Percentiles rank a stretch among this genome's conserved stretches.
Conservation (phyloP, 2,329 filamentous ascomycete genomes). For the Westerdykella sp. region DNA sequence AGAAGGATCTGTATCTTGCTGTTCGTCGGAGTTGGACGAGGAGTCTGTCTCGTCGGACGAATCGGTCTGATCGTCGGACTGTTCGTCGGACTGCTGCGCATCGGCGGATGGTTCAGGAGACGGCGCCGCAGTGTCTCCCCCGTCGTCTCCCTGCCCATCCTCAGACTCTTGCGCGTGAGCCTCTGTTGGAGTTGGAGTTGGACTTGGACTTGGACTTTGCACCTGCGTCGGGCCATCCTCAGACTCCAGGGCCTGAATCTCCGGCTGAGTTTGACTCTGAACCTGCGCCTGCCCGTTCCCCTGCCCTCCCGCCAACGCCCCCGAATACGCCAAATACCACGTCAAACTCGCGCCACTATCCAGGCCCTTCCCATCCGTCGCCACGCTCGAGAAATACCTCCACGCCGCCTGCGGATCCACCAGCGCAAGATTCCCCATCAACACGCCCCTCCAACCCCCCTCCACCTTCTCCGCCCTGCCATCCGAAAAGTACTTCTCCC, state of each 20-base stretch:
- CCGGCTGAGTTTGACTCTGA: not conserved
- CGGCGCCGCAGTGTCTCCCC: not conserved
- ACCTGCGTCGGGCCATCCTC: not conserved
- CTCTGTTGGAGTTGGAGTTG: not conserved
- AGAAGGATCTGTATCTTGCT: too few species aligned
- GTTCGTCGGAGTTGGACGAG: too few species aligned
- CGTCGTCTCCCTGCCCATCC: not conserved
- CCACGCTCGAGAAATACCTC: conserved; percentile 62
- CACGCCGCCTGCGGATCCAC: conserved; percentile 65
- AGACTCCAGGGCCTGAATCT: not conserved
- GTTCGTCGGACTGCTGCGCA: too few species aligned
- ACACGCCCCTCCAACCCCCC: conserved; percentile 79
- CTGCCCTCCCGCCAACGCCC: conserved; percentile 20
- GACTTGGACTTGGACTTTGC: not conserved
- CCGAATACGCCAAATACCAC: conserved; percentile 36
- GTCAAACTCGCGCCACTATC: conserved; percentile 66
- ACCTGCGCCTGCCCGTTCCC: not conserved
- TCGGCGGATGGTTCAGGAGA: too few species aligned
- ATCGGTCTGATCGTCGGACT: too few species aligned
- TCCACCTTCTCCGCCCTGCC: conserved; percentile 59
- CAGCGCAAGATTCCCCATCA: conserved; percentile 77
- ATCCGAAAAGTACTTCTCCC: conserved; percentile 64
- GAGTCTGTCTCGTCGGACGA: too few species aligned
- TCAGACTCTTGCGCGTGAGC: not conserved
- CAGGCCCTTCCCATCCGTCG: conserved; percentile 58